These are phyloP conservation scores for Arxiozyma slooffiae DNA, from an alignment of 1,139 yeast genomes.

Conservation along the genomic window DNA sequence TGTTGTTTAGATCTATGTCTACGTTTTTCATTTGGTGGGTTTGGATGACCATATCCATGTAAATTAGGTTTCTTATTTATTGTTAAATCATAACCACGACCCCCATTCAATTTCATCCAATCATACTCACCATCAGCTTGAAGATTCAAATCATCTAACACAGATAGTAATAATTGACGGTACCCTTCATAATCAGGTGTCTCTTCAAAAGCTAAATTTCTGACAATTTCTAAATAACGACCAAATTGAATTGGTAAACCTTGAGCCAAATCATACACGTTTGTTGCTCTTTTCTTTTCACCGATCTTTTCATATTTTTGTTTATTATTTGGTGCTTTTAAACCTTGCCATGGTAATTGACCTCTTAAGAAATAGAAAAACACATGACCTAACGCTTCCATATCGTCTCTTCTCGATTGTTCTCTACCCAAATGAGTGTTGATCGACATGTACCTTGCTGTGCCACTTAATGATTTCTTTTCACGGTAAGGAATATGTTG, in stretches of 20 bases:
- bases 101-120: slow-evolving; percentile 77
- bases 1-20: slow-evolving; percentile 30
- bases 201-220: slow-evolving; percentile 65
- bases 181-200: slow-evolving; percentile 70
- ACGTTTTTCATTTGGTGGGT: slow-evolving; percentile 41
- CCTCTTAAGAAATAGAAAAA: slow-evolving; percentile 92
- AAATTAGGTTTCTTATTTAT: slow-evolving; percentile 70
- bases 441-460: slow-evolving; percentile 92
- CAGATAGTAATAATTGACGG: slow-evolving; percentile 52
- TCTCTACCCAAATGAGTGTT: slow-evolving; percentile 96
- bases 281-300: slow-evolving; percentile 63
- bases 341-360: slow-evolving; percentile 96
- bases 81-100: slow-evolving; percentile 75
- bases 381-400: slow-evolving; percentile 92
- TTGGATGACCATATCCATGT: slow-evolving; percentile 73
- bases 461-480: slow-evolving; percentile 91
- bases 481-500: slow-evolving; percentile 94
- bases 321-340: slow-evolving; percentile 77
- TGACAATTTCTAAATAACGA: slow-evolving; percentile 60
- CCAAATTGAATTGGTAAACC: slow-evolving; percentile 73
- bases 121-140: slow-evolving; percentile 62
- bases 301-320: slow-evolving; percentile 78
- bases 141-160: slow-evolving; percentile 48
- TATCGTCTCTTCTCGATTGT: slow-evolving; percentile 92
- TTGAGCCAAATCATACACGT: slow-evolving; percentile 55